Base-by-base conservation (phyloP, 495 filamentous ascomycete species). In the Durotheca rogersii region DNA sequence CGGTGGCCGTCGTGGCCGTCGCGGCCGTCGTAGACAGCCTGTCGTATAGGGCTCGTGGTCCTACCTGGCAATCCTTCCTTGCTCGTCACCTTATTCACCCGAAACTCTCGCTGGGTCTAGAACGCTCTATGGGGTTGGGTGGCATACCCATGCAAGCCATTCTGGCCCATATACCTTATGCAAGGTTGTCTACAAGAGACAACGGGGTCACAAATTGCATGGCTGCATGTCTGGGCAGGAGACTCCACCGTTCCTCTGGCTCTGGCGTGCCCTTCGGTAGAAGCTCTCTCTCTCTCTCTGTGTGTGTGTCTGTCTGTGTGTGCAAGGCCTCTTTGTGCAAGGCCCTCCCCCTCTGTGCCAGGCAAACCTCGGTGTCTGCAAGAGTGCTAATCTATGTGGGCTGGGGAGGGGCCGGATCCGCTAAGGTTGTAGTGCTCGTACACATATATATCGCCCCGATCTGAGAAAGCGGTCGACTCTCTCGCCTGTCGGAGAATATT, bases 11-110 rank as follows among this genome's bases (percentile, higher is more conserved):
- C n/a, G n/a, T n/a, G n/a, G n/a, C n/a, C n/a, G n/a, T n/a, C n/a
- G n/a, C n/a, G n/a, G n/a, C n/a, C n/a, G n/a, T n/a, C n/a, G n/a
- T 45, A 46, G 21, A 41, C 36, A 50, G 23, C 23, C 9, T 4
- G 4, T 33, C 31, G 49, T 48, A 53, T 49, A 53, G 47, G 38
- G 48, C 48, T 59, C 36, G 55, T 33, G 19, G 44, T 51, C 50
- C 35, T 49, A 54, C 23, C 23, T 27, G 9, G 9, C 56, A 49
- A 49, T 51, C 35, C 50, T 37, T 53, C 54, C 56, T 50, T 50
- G 56, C 46, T 54, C 53, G 50, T 59, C 56, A 54, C 56, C 55
- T 59, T 46, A 53, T 54, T 59, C 56, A 54, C 56, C 56, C 56
- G 50, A 59, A 59, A 59, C 56, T 50, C 41, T 44, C 34, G 30